A percentile compares a stretch with the other conserved stretches of the same genome.
These are phyloP conservation scores for Fusarium tricinctum DNA, from an alignment of 2,329 filamentous ascomycete genomes.

Conservation along the genomic window DNA sequence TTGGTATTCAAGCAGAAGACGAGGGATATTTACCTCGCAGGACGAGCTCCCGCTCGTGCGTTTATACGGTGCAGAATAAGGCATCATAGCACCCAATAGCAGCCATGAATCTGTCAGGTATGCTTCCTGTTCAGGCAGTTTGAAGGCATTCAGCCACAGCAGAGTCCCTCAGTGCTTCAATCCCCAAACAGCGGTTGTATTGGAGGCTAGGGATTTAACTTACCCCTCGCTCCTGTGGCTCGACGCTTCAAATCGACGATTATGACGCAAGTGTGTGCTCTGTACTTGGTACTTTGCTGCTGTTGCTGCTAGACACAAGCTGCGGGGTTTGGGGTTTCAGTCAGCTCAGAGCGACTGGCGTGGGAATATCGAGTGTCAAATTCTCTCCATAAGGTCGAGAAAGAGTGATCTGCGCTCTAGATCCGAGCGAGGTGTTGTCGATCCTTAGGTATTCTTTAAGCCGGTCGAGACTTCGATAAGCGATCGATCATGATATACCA, in stretches of 20 bases:
- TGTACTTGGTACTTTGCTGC: slow-evolving; percentile 3
- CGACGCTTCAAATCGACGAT: slow-evolving; percentile 6
- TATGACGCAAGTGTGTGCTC: slow-evolving; percentile 24
- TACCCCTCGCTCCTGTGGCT: slow-evolving; percentile 26
- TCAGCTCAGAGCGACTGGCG: slow-evolving; percentile 13
- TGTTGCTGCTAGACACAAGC: background rate
- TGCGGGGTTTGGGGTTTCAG: slow-evolving; percentile 33
- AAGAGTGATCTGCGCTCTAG: slow-evolving; percentile 35
- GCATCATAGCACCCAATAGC: slow-evolving; percentile 40
- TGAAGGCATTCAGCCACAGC: slow-evolving; percentile 38
- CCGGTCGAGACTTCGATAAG: slow-evolving; percentile 15
- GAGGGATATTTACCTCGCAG: slow-evolving; percentile 18
- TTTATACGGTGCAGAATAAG: slow-evolving; percentile 14
- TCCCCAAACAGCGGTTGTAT: slow-evolving; percentile 3
- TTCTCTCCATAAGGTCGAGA: slow-evolving; percentile 17
- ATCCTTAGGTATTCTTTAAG: slow-evolving; percentile 18
- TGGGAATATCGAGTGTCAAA: slow-evolving; percentile 31
- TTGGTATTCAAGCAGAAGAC: background rate
- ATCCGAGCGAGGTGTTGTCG: slow-evolving; percentile 21
- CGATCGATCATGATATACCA: slow-evolving; percentile 12
- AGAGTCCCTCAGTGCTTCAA: slow-evolving; percentile 14
- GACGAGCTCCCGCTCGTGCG: slow-evolving; percentile 19
- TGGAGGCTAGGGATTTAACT: slow-evolving; percentile 26
- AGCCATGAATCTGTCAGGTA: slow-evolving; percentile 20
- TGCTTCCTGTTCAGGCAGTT: slow-evolving; percentile 47